phyloP scores from a whole-genome alignment of 371 early-diverging fungal species.

The Pancytospora philotis region DNA sequence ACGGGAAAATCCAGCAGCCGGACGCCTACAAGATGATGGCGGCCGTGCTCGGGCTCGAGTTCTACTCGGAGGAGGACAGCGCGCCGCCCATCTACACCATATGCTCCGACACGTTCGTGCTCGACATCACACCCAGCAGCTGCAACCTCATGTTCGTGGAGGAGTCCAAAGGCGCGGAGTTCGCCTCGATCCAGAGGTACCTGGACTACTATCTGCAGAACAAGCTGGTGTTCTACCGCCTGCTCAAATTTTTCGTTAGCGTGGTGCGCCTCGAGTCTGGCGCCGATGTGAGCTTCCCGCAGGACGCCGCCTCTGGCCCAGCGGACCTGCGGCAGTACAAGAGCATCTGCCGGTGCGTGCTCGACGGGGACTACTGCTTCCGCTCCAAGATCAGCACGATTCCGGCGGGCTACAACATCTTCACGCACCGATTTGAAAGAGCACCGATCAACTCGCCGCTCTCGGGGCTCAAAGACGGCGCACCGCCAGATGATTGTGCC shows the following conservation, averaged over 20 bases:
- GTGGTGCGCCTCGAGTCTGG: neutral
- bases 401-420: neutral
- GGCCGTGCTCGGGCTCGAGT: neutral
- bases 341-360: constrained; percentile 1
- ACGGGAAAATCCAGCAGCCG: neutral
- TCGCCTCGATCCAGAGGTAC: constrained; percentile 5
- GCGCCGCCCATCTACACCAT: neutral
- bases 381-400: neutral
- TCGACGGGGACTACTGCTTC: neutral
- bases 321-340: neutral
- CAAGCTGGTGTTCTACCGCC: constrained; percentile 2
- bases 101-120: neutral
- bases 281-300: neutral
- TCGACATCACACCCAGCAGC: neutral
- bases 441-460: too few species aligned
- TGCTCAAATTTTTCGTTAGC: constrained; percentile 1
- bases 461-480: too few species aligned
- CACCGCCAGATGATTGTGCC: too few species aligned
- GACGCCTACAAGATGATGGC: neutral
- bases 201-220: neutral
- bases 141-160: constrained; percentile 12
- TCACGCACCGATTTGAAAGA: neutral
- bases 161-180: neutral
- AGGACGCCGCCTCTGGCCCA: neutral
- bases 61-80: neutral